Evolutionary conservation across 192 early-diverging fungal species (phyloP), one percentile per base, ranked within the genome.

Genomic region (Coemansia sp.): DNA sequence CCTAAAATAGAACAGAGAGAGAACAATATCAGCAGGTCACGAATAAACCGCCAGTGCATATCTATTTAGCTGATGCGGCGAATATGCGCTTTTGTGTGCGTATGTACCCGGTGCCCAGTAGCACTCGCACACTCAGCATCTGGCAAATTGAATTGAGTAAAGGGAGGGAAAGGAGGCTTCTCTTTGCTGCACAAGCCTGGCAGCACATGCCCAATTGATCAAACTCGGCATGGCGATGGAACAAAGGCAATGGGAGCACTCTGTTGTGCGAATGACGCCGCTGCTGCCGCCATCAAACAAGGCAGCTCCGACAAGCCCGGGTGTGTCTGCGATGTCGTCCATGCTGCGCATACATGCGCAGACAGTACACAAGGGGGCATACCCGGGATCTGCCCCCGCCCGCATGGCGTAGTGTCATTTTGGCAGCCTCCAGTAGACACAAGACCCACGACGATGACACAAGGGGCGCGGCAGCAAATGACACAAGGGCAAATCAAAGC

Each of bases 1-100:
- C 79, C 79, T 82, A 82, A 60, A 75, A 40, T 39, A 45, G 65
- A n/a, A 44, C 30, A 62, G 18, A 22, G 29, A 37, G 37, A 8
- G 37, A 49, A 67, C 59, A 68, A 47, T 58, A 58, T 58, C 29
- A 32, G 55, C 55, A 58, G 55, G 34, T 8, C 55, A 53, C 11
- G 24, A 53, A 29, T 53, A 15, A 34, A 34, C 55, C 32, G n/a
- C n/a, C 32, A 34, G 55, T 34, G 55, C 34, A 35, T 37, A 35
- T 58, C 29, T 58, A 58, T 58, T 58, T 58, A 34, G 55, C 50
- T 53, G 50, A 9, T 53, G 50, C 24, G 49, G 49, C 4, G 44
- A 45, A 45, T 18, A 53, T 53, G 50, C 24, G 16, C 8, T 6
- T 8, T 32, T 35, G 30, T 16, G 53, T 5, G 53, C 24, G 55